Percentiles rank a stretch among this genome's conserved stretches.
Evolutionary conservation across 2,329 filamentous ascomycete genomes (phyloP).

Genomic region (Penicillium hordei): DNA sequence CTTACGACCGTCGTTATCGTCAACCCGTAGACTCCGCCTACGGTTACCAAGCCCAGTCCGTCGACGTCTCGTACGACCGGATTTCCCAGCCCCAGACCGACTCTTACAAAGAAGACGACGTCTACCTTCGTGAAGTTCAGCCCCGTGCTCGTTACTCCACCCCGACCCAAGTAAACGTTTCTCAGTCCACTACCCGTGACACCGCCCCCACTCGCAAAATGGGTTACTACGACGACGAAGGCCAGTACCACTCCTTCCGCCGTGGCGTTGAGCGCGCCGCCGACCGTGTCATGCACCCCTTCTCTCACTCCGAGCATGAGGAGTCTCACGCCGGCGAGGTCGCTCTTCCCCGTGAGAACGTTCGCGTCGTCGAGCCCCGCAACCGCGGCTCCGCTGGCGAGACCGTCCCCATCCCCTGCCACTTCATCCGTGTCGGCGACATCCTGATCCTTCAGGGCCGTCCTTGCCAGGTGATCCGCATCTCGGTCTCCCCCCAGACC

Average conservation of each 20-base stretch:
- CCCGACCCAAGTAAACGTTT: slow-evolving; percentile 46
- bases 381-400: slow-evolving; percentile 58
- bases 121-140: slow-evolving; percentile 30
- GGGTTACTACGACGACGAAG: slow-evolving; percentile 80
- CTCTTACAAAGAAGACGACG: slow-evolving; percentile 42
- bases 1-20: slow-evolving; percentile 42
- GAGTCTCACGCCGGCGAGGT: slow-evolving; percentile 45
- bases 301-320: slow-evolving; percentile 44
- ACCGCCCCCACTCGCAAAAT: slow-evolving; percentile 59
- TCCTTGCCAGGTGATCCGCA: slow-evolving; percentile 99
- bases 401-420: slow-evolving; percentile 97
- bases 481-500: slow-evolving; percentile 95
- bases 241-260: slow-evolving; percentile 72
- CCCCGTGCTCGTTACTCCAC: slow-evolving; percentile 31
- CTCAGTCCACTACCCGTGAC: slow-evolving; percentile 53
- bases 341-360: slow-evolving; percentile 46
- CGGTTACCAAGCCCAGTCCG: slow-evolving; percentile 23
- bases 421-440: slow-evolving; percentile 99
- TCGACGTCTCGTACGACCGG: slow-evolving; percentile 35
- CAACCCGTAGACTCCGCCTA: slow-evolving; percentile 25
- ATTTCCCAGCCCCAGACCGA: slow-evolving; percentile 25
- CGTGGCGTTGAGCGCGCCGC: slow-evolving; percentile 67
- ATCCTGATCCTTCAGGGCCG: slow-evolving; percentile 98
- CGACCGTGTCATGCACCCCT: slow-evolving; percentile 64
- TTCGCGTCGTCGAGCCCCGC: slow-evolving; percentile 55